Evolutionary conservation across 805 yeast species (phyloP), one percentile per base, ranked within the genome.

Genomic region (Novakomyces olei): DNA sequence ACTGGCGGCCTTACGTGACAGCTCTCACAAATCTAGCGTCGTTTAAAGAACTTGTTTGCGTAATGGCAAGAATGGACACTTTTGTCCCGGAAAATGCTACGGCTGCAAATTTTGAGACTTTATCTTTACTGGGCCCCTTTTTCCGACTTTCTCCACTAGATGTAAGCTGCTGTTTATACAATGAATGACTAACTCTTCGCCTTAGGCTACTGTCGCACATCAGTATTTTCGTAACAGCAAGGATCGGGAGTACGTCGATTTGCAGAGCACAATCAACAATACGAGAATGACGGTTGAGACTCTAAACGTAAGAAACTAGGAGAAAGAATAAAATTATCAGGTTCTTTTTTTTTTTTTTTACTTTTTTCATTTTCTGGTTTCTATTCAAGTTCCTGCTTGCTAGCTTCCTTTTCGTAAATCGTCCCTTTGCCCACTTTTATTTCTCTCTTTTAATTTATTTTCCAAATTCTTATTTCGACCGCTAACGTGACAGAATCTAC

Each of bases 71-170:
- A 54, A 71, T 26, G 65, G 68, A 30, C 61, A 61, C 1, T 72
- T 74, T 46, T 51, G 53, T 44, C 58, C 66, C 61, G 1, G 58
- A 60, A 5, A 51, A 58, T 32, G 40, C 49, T 9, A 53, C 63
- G 7, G 67, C 74, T 1, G 51, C 62, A 12, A 60, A 63, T 29
- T 64, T 65, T 44, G 91, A 77, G 44, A 54, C 55, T 10, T 57
- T 59, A 16, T 67, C 92, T 0, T 50, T 78, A 12, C 53, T 85
- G 34, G 96, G 95, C 2, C 75, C 92, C 5, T 58, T 80, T 19
- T 62, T 79, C 34, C 59, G 72, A 36, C 52, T 80, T 15, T 77
- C 92, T 1, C 92, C 94, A 0, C 53, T 81, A 30, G 61, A 67
- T 30, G 60, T 34, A 20, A 30, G n/a, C n/a, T n/a, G n/a, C n/a